A percentile compares a stretch with the other conserved stretches of the same genome.
These are phyloP conservation scores for Kokia cookei DNA, from an alignment of 441 rosid species.

Conservation along the genomic window DNA sequence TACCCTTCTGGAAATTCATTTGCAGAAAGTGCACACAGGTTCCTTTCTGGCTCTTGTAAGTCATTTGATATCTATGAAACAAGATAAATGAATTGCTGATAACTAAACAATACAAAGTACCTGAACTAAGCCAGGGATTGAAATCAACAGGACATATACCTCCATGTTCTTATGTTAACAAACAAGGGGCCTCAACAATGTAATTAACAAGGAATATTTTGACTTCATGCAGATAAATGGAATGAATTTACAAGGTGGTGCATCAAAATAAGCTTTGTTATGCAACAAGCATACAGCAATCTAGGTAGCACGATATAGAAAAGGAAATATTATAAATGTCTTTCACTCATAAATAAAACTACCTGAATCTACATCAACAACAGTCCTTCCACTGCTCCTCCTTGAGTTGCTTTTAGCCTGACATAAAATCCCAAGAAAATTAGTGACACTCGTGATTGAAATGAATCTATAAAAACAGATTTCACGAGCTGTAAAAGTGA, in stretches of 20 bases:
- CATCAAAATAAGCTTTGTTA: background rate
- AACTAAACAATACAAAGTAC: background rate
- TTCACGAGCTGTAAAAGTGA: background rate
- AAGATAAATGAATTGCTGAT: background rate
- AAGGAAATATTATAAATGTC: background rate
- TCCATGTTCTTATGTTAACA: background rate
- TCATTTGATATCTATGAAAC: background rate
- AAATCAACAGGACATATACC: background rate
- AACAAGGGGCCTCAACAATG: background rate
- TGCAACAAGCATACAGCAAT: background rate
- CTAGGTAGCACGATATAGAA: background rate
- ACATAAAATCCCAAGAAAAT: constrained; percentile 15
- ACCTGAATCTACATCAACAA: constrained; percentile 67
- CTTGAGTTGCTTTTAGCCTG: constrained; percentile 68
- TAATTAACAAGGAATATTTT: background rate
- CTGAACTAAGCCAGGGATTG: background rate
- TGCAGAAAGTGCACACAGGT: background rate
- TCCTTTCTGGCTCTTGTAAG: background rate
- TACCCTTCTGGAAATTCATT: background rate
- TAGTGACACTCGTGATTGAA: background rate
- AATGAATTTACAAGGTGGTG: background rate
- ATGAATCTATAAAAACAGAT: background rate
- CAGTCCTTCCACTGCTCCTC: constrained; percentile 26
- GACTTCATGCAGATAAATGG: background rate
- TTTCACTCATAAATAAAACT: background rate